Evolutionary conservation across 2,329 filamentous ascomycete species (phyloP).

Genomic region (Xylaria hypoxylon): DNA sequence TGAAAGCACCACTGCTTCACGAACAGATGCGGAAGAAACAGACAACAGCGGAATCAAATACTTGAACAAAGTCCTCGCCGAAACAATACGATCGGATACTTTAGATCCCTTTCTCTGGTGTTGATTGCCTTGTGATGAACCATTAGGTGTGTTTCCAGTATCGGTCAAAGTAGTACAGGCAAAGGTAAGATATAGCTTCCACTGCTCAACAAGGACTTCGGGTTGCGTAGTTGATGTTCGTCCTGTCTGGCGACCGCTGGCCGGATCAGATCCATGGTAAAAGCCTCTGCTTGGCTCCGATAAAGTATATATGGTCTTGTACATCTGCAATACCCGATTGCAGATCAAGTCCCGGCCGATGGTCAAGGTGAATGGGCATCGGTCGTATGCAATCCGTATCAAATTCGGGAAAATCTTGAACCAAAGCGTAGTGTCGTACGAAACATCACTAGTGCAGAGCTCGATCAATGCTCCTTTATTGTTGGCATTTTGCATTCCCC

Average conservation of each 20-base stretch:
- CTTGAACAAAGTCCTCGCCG: conserved; percentile 88
- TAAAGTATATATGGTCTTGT: conserved; percentile 81
- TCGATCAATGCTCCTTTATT: conserved; percentile 89
- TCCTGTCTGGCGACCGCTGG: conserved; percentile 62
- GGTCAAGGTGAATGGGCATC: conserved; percentile 90
- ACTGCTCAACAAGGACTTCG: conserved; percentile 93
- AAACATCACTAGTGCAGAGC: conserved; percentile 93
- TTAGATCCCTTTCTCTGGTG: conserved; percentile 87
- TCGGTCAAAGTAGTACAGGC: conserved; percentile 95
- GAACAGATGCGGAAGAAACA: conserved; percentile 80
- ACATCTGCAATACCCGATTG: conserved; percentile 92
- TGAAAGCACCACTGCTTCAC: conserved; percentile 90
- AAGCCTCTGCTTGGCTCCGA: conserved; percentile 78
- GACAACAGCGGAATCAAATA: conserved; percentile 90
- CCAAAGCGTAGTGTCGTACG: conserved; percentile 95
- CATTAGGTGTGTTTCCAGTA: conserved; percentile 73
- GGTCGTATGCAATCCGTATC: conserved; percentile 88
- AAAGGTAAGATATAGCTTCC: conserved; percentile 97
- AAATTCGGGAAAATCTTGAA: conserved; percentile 98
- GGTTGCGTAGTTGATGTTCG: conserved; percentile 78
- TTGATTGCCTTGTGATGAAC: conserved; percentile 69
- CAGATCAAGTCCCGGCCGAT: conserved; percentile 93
- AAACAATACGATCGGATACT: conserved; percentile 81
- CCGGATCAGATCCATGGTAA: conserved; percentile 71
- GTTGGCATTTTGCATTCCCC: conserved; percentile 86